Percentiles rank a stretch among this genome's conserved stretches.
Evolutionary conservation across 306 rosid species (phyloP).

Genomic region (Lathyrus oleraceus): DNA sequence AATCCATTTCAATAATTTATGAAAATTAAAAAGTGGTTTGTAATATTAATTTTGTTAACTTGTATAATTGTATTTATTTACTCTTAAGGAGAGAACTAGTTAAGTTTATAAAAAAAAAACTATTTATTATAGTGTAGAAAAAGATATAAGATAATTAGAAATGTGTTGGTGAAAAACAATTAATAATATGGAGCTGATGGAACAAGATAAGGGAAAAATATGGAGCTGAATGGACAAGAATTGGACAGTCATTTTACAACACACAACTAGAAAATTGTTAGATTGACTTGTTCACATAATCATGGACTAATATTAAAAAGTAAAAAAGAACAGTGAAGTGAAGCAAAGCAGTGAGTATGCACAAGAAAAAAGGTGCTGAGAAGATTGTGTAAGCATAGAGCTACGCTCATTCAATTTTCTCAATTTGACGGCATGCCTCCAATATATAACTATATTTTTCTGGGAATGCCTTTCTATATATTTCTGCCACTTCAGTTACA

Average conservation of each 20-base stretch:
- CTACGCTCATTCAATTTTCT: background rate
- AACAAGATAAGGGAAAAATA: background rate
- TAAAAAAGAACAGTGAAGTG: no score
- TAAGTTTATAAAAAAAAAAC: no score
- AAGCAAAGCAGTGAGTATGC: no score
- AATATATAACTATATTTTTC: background rate
- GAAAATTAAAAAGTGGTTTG: no score
- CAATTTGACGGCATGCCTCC: background rate
- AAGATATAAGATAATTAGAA: no score
- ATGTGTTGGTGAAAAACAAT: no score
- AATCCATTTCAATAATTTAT: no score
- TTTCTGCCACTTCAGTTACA: constrained; percentile 51
- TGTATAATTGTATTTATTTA: no score
- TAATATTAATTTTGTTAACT: no score
- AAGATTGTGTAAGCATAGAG: background rate
- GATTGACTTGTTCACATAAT: background rate
- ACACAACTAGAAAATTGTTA: background rate
- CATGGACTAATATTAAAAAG: background rate
- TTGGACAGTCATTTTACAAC: background rate
- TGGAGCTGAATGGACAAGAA: background rate
- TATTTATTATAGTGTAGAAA: no score
- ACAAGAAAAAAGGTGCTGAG: background rate
- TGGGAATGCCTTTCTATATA: constrained; percentile 29
- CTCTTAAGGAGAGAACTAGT: no score
- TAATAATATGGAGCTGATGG: no score